Evolutionary conservation across 2,329 filamentous ascomycete species (phyloP), one percentile per base, ranked within the genome.

Genomic region (Penicillium rolfsii): DNA sequence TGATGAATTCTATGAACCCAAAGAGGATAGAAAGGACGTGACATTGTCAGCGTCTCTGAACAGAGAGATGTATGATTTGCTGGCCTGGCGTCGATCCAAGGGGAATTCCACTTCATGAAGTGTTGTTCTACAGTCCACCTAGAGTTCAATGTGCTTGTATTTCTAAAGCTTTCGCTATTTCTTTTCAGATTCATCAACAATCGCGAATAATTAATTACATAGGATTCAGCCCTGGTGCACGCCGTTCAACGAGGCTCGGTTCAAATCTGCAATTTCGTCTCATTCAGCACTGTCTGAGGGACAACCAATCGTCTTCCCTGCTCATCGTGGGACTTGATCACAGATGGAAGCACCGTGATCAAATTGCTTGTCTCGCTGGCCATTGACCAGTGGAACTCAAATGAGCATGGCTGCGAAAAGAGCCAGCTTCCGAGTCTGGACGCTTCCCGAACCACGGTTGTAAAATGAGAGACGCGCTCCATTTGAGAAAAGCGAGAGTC

Each of bases 391-490:
- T 46, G 30, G 52, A 71, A 71, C 9, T 66, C 49, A 46, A 70
- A 71, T 1, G 55, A 33, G 46, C 70, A 71, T 9, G 72, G 70
- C 52, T 74, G 72, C 2, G 63, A 36, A 46, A 73, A 73, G 0
- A 74, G 52, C 71, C 69, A 74, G 7, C 52, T 36, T 0, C 71
- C 71, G n/a, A 71, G 40, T 1, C 71, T 64, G 0, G 67, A 64
- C 0, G 71, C 64, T 4, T 64, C 64, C 8, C 55, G 59, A 3
- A 66, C 57, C 3, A 74, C 60, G 11, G 54, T 67, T 5, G 26
- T 60, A 12, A 74, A 41, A 43, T 73, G 71, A 9, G 24, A 40
- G 1, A 62, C 22, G 19, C 67, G 67, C 0, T 68, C 66, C 8
- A 45, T 33, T 16, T 63, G 53, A 1, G 59, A 28, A 28, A 69